Evolutionary conservation across 202 grass and related monocot species (phyloP), one percentile per base, ranked within the genome.

Genomic region (Setaria viridis): DNA sequence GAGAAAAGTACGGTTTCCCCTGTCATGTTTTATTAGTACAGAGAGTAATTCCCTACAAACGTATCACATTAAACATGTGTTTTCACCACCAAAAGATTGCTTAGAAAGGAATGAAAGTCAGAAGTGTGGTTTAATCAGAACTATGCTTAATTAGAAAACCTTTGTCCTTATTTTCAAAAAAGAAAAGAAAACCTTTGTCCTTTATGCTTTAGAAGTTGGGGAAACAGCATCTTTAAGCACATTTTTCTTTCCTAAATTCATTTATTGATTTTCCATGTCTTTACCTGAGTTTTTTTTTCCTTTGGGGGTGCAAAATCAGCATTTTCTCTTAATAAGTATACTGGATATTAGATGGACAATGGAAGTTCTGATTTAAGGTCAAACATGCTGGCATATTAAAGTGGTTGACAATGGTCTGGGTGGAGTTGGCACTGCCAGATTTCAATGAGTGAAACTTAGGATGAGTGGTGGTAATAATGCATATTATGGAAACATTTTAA

Each of bases 401-500:
- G 34, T 71, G 71, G 71, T 81, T 85, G 89, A 65, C 81, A 66
- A 82, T 82, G 72, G 55, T 81, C 70, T 78, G 62, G 78, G 55
- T 91, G 89, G 81, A 91, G 67, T 53, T 81, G 65, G 49, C 81
- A 85, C 82, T 81, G 76, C 70, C 32, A 76, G 47, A 82, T 72
- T 77, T 58, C 81, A 81, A 51, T 71, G 47, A 85, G 37, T 66
- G 46, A 85, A 91, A 87, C 78, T 64, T 79, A 72, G 85, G 58
- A 85, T 64, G 85, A 77, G 79, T 88, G 77, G 57, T 70, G 66
- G 30, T 49, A 71, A 88, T 85, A 85, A 85, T 85, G 37, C 76
- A 81, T 79, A 68, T 59, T 65, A 68, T 80, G 71, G 15, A 84
- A 84, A 83, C 51, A 74, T 80, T 75, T 48, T 41, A 80, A 74